Conservation (phyloP, 768 basidiomycete species). For the Russula sp. region DNA sequence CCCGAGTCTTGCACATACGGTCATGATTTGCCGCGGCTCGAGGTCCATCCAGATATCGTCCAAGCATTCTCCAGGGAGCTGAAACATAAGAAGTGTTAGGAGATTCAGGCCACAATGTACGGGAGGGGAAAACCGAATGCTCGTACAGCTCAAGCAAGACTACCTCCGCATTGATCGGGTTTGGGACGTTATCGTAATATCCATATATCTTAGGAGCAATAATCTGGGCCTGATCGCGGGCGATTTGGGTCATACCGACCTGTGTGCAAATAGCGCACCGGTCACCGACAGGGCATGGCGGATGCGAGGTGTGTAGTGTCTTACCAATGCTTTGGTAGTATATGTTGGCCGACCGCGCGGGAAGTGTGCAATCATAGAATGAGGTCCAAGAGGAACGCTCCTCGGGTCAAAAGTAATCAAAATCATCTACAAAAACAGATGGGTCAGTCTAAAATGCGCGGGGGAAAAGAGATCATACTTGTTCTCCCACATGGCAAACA, state of each 20-base stretch:
- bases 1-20: conserved; percentile 32
- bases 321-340: conserved; percentile 37
- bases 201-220: conserved; percentile 36
- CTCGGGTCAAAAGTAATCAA: conserved; percentile 34
- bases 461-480: conserved; percentile 29
- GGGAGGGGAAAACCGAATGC: not conserved
- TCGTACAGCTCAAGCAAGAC: conserved; percentile 37
- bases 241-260: conserved; percentile 37
- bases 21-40: conserved; percentile 29
- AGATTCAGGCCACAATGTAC: conserved; percentile 16
- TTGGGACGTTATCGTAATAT: conserved; percentile 34
- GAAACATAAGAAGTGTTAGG: conserved; percentile 4
- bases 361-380: conserved; percentile 36
- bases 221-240: conserved; percentile 29
- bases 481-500: conserved; percentile 35
- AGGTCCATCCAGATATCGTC: conserved; percentile 35
- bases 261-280: conserved; percentile 16
- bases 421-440: conserved; percentile 33
- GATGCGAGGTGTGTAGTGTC: conserved; percentile 9
- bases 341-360: conserved; percentile 34
- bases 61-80: conserved; percentile 35
- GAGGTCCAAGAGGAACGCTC: conserved; percentile 35
- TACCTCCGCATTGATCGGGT: conserved; percentile 37
- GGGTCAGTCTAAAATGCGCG: not conserved
- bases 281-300: conserved; percentile 6